phyloP scores from a whole-genome alignment of 192 early-diverging fungal genomes.

The Gryganskiella cystojenkinii region DNA sequence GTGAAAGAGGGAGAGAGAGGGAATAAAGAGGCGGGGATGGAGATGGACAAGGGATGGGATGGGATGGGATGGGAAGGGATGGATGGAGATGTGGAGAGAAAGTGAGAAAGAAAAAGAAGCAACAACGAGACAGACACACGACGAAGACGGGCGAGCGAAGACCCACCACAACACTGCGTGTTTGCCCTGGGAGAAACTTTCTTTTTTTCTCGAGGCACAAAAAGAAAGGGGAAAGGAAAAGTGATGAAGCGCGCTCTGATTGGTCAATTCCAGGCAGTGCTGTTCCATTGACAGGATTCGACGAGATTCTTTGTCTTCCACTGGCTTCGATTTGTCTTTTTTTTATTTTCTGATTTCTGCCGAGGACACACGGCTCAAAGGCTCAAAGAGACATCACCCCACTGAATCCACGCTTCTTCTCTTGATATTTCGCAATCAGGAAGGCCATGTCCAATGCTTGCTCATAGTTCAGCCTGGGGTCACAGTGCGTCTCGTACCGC shows the following conservation, averaged over 20 bases:
- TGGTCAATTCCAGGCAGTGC: too few species aligned
- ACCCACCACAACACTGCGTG: neutral
- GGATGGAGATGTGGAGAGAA: slow-evolving; percentile 4
- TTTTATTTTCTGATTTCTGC: neutral
- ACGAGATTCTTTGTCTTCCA: neutral
- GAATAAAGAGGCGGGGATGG: neutral
- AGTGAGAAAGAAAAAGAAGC: neutral
- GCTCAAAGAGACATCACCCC: slow-evolving; percentile 21
- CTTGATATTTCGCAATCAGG: slow-evolving; percentile 89
- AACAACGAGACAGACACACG: neutral
- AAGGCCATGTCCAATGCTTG: slow-evolving; percentile 96
- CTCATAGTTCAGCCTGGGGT: slow-evolving; percentile 95
- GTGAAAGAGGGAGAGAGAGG: neutral
- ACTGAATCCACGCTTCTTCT: slow-evolving; percentile 58
- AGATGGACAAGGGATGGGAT: neutral
- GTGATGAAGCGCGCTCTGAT: slow-evolving; percentile 51
- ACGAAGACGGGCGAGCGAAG: neutral
- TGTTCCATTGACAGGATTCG: too few species aligned
- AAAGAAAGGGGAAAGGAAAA: neutral
- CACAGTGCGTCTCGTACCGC: slow-evolving; percentile 96
- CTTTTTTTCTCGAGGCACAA: too few species aligned
- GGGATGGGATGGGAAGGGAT: neutral
- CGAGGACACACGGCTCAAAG: neutral
- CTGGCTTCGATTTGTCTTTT: neutral
- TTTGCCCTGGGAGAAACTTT: too few species aligned